Evolutionary conservation across 2,329 filamentous ascomycete species (phyloP), one percentile per base, ranked within the genome.

Genomic region (Penicillium freii): DNA sequence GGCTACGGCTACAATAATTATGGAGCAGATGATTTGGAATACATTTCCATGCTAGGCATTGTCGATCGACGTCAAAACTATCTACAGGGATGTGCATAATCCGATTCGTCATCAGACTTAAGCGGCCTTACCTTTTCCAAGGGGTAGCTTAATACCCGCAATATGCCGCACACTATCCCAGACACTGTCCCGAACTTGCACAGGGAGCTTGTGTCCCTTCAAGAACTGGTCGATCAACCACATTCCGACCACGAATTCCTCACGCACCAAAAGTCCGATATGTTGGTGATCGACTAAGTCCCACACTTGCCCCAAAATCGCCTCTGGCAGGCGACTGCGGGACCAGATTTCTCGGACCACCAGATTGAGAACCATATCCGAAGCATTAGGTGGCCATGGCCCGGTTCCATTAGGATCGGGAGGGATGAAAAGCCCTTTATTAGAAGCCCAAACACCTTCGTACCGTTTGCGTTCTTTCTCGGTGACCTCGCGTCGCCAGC

Each of bases 391-490:
- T 7, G 72, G 67, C 48, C 67, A 67, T 54, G 40, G 57, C 8
- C 44, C 46, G 31, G 54, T 36, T 40, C 61, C 57, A 19, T 60
- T 54, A 10, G 45, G 21, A 13, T 42, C 59, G 8, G 60, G 54
- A 33, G 65, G 68, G 29, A 78, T 67, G 39, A 73, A 66, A 19
- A 77, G 53, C 11, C 78, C 78, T 66, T 74, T 75, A 59, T 81
- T 81, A 5, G 78, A 78, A 31, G 78, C 79, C 78, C 79, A 81
- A 5, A 81, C 77, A 4, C 78, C 79, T 64, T 81, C 79, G 58
- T 81, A 81, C 51, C 78, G 70, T 60, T 78, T 81, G 36, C 78
- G 71, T 54, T 80, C 77, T 29, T 71, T 69, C 58, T 79, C 77
- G 1, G 73, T 77, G 13, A 81, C 65, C 56, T 75, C 73, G 46